Evolutionary conservation across 495 filamentous ascomycete species (phyloP), one percentile per base, ranked within the genome.

Genomic region (Talaromyces stipitatus): DNA sequence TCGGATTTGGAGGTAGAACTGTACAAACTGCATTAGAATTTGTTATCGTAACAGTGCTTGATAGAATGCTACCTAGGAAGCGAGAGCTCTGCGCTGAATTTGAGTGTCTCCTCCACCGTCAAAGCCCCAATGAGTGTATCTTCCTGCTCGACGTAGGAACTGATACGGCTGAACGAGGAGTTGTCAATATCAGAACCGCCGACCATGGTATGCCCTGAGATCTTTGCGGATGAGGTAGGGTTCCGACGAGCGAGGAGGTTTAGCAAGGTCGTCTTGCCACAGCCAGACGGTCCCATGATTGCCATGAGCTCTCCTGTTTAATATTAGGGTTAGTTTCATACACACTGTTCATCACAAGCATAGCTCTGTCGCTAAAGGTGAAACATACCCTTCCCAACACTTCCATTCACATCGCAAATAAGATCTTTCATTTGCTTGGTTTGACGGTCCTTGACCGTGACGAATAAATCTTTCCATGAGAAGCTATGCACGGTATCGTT

Each of bases 131-230:
- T 86, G 4, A 95, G 73, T 3, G 87, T 82, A 75, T 95, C 89
- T 55, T 92, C 88, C 69, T 92, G 89, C 77, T 95, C 89, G 11
- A 95, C 89, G 64, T 89, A 91, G 18, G 83, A 80, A 47, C 74
- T 82, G 53, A 89, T 72, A 22, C 75, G 70, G n/a, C 60, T 63
- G 47, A 73, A 77, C 0, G 67, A 58, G 4, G 56, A 52, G 9
- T 58, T 62, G 20, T 65, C 72, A 12, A 69, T 57, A 22, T 64
- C 63, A 0, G 56, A 61, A 32, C 85, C 85, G 64, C 90, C 88
- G 58, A 90, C 70, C 50, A 77, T 75, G 50, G 80, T 69, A 1
- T 74, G 60, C 22, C 79, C 78, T 22, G 74, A 61, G 11, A 80
- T 70, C 27, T 71, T 78, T 6, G 76, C 81, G 0, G 69, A 71